Conservation (phyloP, 2,329 filamentous ascomycete genomes). For the Neofusicoccum laricinum region DNA sequence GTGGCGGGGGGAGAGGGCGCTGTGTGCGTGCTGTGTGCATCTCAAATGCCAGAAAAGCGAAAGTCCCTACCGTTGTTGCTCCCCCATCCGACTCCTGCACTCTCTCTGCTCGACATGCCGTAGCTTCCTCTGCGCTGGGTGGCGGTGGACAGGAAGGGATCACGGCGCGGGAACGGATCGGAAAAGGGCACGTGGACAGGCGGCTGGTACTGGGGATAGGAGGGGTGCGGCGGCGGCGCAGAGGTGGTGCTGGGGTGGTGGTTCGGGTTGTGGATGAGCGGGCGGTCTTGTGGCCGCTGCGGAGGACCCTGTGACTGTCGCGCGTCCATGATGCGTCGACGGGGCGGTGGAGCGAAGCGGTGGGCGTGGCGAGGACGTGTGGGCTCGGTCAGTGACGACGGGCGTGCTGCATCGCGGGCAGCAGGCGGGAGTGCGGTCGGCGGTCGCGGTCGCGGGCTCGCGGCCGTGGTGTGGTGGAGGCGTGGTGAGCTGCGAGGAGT, state of each 20-base stretch:
- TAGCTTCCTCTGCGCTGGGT: constrained; percentile 42
- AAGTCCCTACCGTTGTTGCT: constrained; percentile 35
- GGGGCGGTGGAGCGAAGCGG: constrained; percentile 8
- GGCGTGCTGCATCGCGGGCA: constrained; percentile 9
- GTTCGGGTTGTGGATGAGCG: constrained; percentile 55
- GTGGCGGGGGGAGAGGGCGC: not conserved
- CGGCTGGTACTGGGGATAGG: constrained; percentile 35
- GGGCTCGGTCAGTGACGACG: not conserved
- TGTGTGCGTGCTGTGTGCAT: not conserved
- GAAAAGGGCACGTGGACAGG: constrained; percentile 45
- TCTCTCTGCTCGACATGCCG: constrained; percentile 33
- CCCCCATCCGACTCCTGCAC: constrained; percentile 30
- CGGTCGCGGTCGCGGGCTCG: constrained; percentile 7
- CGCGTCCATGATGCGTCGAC: constrained; percentile 30
- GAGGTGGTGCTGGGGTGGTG: constrained; percentile 49
- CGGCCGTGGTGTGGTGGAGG: not conserved
- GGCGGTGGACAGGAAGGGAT: constrained; percentile 44
- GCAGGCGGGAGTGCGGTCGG: not conserved
- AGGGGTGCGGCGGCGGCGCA: constrained; percentile 18
- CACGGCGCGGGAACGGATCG: constrained; percentile 47
- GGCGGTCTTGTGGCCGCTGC: constrained; percentile 37
- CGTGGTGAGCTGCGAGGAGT: not conserved
- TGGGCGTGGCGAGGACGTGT: not conserved
- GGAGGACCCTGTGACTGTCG: constrained; percentile 37
- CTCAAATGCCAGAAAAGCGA: not conserved